These are phyloP conservation scores for Lactarius akahatsu DNA, from an alignment of 768 basidiomycete genomes.

Conservation along the genomic window DNA sequence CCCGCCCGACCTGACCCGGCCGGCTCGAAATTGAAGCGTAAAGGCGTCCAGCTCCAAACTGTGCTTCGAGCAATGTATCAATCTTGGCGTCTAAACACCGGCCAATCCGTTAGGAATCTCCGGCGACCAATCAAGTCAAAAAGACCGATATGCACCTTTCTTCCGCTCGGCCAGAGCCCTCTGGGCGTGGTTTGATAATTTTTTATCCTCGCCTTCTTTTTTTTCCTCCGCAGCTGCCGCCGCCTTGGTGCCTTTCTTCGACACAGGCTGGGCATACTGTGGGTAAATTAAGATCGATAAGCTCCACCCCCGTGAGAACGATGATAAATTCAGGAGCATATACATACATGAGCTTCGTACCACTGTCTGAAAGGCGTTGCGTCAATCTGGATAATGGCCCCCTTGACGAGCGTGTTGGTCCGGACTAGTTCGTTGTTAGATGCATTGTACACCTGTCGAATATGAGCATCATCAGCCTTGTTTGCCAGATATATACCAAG, in stretches of 20 bases:
- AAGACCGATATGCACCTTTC: constrained; percentile 58
- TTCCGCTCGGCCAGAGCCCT: constrained; percentile 86
- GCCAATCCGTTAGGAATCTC: constrained; percentile 15
- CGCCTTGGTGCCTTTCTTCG: constrained; percentile 79
- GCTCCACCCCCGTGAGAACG: constrained; percentile 14
- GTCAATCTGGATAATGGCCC: constrained; percentile 95
- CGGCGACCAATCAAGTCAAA: constrained; percentile 4
- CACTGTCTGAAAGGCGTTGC: constrained; percentile 99
- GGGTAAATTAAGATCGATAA: constrained; percentile 15
- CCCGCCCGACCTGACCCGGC: constrained; percentile 95
- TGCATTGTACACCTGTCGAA: constrained; percentile 86
- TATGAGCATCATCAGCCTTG: neutral
- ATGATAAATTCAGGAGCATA: neutral
- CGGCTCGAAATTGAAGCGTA: constrained; percentile 92
- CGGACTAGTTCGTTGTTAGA: constrained; percentile 99
- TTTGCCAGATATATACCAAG: neutral
- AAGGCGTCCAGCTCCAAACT: constrained; percentile 93
- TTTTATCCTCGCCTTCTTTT: constrained; percentile 59
- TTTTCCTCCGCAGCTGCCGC: constrained; percentile 50
- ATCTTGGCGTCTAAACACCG: constrained; percentile 73
- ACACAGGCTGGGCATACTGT: constrained; percentile 93
- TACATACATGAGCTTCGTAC: constrained; percentile 95
- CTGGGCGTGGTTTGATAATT: constrained; percentile 88
- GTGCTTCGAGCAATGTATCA: constrained; percentile 83
- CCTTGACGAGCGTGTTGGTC: constrained; percentile 98